Percentiles rank a stretch among this genome's conserved stretches.
These are phyloP conservation scores for Circinella umbellata DNA, from an alignment of 371 early-diverging fungal species.

Conservation along the genomic window DNA sequence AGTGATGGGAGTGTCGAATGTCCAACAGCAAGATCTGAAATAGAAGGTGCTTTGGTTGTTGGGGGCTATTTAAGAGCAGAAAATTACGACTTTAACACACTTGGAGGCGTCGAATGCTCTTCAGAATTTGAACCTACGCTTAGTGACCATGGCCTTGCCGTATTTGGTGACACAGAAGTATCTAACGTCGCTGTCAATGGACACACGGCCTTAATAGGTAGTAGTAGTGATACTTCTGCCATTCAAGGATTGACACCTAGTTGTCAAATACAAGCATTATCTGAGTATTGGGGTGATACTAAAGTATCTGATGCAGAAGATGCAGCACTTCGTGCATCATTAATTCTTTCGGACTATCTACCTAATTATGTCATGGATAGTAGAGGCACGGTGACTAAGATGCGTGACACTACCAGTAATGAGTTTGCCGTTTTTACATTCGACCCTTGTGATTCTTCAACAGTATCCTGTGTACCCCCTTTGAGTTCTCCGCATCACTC, in stretches of 20 bases:
- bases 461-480: too few species aligned
- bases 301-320: background rate
- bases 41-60: constrained; percentile 26
- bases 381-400: background rate
- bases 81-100: constrained; percentile 21
- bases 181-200: background rate
- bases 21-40: constrained; percentile 1
- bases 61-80: constrained; percentile 20
- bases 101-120: constrained; percentile 4
- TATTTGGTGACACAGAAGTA: background rate
- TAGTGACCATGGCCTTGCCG: background rate
- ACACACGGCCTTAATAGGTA: background rate
- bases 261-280: background rate
- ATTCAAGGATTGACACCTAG: background rate
- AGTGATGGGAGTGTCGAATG: too few species aligned
- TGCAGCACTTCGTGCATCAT: background rate
- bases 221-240: background rate
- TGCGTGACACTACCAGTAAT: background rate
- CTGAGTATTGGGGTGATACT: background rate
- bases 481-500: background rate
- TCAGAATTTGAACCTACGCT: background rate
- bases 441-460: too few species aligned
- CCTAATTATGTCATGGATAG: background rate
- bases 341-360: background rate
- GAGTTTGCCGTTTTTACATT: background rate